Evolutionary conservation across 306 rosid species (phyloP), one percentile per base, ranked within the genome.

Genomic region (Cucumis melo): DNA sequence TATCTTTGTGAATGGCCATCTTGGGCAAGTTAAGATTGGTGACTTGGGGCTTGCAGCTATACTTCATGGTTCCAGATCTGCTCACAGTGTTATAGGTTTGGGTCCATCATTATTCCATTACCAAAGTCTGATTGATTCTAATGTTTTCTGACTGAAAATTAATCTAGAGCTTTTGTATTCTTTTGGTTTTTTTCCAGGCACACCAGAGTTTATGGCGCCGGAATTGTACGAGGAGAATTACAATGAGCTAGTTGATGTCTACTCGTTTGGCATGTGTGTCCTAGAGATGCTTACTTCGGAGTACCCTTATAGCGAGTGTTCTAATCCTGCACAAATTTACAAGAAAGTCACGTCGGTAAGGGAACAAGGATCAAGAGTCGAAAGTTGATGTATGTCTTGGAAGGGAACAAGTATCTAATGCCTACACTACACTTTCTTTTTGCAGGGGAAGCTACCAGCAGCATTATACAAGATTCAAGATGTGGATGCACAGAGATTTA

Each of bases 161-260:
- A 36, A 53, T 24, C 24, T 77, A 6, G 56, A 61, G 20, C n/a
- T 29, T 19, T 60, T n/a, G 54, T 29, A 23, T 11, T 51, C 27
- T 57, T 75, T 57, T 75, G 72, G 23, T 12, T 36, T 68, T 53
- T 57, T 77, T 9, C 60, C 42, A 93, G 98, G 98, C 80, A 93
- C 98, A 23, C 97, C 98, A 0, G 98, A 93, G 84, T 93, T 93
- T 83, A 93, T 93, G 97, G 98, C 98, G 36, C 98, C 98, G 19
- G 98, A 93, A 79, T 51, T 93, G 36, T 91, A 93, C 34, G 98
- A 91, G 66, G 98, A 93, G 78, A 87, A 91, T 80, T 91, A 93
- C 89, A 87, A 88, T 65, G 98, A 89, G 77, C 98, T 93, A 14
- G 98, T 93, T 74, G 98, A 93, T 79, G 96, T 93, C 74, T 93